A percentile compares a stretch with the other conserved stretches of the same genome.
Conservation (phyloP, 169 alveolate species). For the Amoebophrya sp. region DNA sequence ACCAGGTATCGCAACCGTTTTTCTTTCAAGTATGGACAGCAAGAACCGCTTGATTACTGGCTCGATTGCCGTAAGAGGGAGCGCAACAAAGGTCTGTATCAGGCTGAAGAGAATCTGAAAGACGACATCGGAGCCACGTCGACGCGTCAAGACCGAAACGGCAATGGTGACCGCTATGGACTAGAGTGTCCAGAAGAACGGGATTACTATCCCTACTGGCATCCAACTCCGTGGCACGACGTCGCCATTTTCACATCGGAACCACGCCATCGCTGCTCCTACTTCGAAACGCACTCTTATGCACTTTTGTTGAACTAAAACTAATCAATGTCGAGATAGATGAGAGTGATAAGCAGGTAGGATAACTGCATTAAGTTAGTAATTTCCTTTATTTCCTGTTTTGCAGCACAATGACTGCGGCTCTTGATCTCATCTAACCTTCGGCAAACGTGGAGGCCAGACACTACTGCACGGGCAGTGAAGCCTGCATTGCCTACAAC, state of each 20-base stretch:
- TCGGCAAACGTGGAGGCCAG: slow-evolving; percentile 39
- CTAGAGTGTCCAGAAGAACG: slow-evolving; percentile 47
- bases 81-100: slow-evolving; percentile 42
- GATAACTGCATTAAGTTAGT: too few species aligned
- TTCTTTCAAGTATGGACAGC: slow-evolving; percentile 40
- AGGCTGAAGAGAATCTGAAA: slow-evolving; percentile 31
- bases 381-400: too few species aligned
- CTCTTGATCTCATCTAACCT: too few species aligned
- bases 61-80: slow-evolving; percentile 22
- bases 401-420: too few species aligned
- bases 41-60: slow-evolving; percentile 9
- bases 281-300: slow-evolving; percentile 34
- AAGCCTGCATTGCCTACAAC: background rate
- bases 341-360: too few species aligned
- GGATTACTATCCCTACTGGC: slow-evolving; percentile 46
- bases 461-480: background rate
- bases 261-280: slow-evolving; percentile 35
- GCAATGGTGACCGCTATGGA: slow-evolving; percentile 45
- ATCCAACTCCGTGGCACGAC: slow-evolving; percentile 46
- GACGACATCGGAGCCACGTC: slow-evolving; percentile 40
- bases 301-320: too few species aligned
- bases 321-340: too few species aligned
- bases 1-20: too few species aligned
- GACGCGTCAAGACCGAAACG: slow-evolving; percentile 41
- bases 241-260: slow-evolving; percentile 38